Base-by-base conservation (phyloP, 345 rosid genomes). In the Chamaenerion angustifolium region DNA sequence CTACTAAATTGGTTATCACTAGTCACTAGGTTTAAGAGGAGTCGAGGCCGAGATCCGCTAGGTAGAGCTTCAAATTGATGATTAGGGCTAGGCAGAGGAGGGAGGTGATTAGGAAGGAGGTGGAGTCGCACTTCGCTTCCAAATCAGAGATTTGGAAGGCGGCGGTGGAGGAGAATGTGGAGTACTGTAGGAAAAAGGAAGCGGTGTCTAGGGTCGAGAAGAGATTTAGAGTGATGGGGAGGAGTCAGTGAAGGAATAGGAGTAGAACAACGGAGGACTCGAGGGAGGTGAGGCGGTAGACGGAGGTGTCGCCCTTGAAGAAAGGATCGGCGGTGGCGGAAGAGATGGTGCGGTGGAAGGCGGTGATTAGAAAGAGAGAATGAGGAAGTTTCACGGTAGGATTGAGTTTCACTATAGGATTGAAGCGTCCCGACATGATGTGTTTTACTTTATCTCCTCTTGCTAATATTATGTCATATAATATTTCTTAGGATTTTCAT, bases 281-380 rank as follows among this genome's bases (percentile, higher is more conserved):
- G 59, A 92, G 95, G 49, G 96, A 69, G 56, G 78, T 56, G 73
- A 92, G 84, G 68, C 60, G 73, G 69, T 87, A 89, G 57, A 92
- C 95, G 11, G 98, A 89, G 16, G 94, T 71, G 49, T 77, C 62
- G 45, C 98, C 96, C 57, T 78, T 78, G 53, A 83, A 64, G 56
- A 87, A 89, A 6, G 96, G 98, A 56, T 87, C 95, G 42, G 85
- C 62, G 64, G 78, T 77, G 68, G 78, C 55, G 43, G 98, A 78
- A 53, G 67, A 44, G 42, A 80, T 56, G 73, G 78, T 64, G 66
- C 80, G 82, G 78, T 82, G 89, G 59, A 63, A 63, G 52, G 71
- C 72, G 54, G 94, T 70, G 44, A 79, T 15, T 76, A 82, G 67
- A 16, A 92, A 90, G 56, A 84, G 72, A 72, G 16, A 10, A 76